Conservation (phyloP, 78 protist species). For the Emiliania huxleyi region DNA sequence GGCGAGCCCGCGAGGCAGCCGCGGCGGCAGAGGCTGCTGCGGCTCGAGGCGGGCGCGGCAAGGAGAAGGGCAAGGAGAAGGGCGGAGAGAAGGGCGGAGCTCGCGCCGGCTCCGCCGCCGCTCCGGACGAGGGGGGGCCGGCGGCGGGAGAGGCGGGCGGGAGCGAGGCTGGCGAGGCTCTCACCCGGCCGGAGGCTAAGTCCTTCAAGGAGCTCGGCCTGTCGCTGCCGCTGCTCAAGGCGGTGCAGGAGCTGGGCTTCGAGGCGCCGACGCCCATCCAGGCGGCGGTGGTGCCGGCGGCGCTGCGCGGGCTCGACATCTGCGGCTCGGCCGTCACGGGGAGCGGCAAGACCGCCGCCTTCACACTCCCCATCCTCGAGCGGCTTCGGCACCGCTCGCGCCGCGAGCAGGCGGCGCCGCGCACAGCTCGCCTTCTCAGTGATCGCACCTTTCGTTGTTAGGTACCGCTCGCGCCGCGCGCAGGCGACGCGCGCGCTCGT, state of each 20-base stretch:
- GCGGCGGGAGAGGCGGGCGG: too few species aligned
- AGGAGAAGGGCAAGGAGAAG: too few species aligned
- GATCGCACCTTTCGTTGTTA: not conserved
- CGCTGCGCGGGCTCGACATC: slow-evolving; percentile 54
- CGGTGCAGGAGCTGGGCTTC: slow-evolving; percentile 1
- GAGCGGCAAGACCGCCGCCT: slow-evolving; percentile 95
- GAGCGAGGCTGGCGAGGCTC: too few species aligned
- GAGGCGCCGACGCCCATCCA: slow-evolving; percentile 56
- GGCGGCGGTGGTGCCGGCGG: slow-evolving; percentile 30
- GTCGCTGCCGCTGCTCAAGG: not conserved
- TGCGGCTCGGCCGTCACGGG: slow-evolving; percentile 72
- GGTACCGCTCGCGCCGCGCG: not conserved
- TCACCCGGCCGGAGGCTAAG: too few species aligned
- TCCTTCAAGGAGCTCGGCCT: not conserved
- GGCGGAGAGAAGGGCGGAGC: too few species aligned
- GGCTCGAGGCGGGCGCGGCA: too few species aligned
- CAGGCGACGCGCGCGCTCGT: slow-evolving; percentile 67
- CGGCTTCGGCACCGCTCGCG: not conserved
- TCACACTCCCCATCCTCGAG: slow-evolving; percentile 89
- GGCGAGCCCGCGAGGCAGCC: too few species aligned
- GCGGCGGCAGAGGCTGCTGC: too few species aligned
- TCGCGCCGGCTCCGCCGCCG: too few species aligned
- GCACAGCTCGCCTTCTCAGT: too few species aligned
- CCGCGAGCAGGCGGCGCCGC: slow-evolving; percentile 35
- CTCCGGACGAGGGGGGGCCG: too few species aligned